Evolutionary conservation across 352 stramenopile species (phyloP), one percentile per base, ranked within the genome.

Genomic region (Elongisporangium prolatum): DNA sequence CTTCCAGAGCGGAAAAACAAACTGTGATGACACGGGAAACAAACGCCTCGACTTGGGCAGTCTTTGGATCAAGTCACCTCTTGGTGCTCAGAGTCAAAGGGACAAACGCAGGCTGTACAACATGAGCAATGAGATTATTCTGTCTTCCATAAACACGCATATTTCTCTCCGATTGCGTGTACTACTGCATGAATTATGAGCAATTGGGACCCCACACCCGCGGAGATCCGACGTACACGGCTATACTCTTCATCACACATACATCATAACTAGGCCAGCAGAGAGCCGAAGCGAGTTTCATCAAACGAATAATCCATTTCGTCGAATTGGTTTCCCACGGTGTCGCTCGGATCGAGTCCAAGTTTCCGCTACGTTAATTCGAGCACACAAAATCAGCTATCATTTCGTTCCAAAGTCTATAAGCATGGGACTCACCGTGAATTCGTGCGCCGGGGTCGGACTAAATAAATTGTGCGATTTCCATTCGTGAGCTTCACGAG

Each of bases 401-500:
- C n/a, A n/a, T n/a, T n/a, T n/a, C n/a, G n/a, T n/a, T n/a, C n/a
- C n/a, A n/a, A n/a, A n/a, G n/a, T n/a, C n/a, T n/a, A n/a, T n/a
- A n/a, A n/a, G n/a, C n/a, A n/a, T 17, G 34, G 34, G 1, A 44
- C 34, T 44, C 34, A 44, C 34, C 52, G n/a, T 25, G 20, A 47
- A 60, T 16, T 51, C 49, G 25, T 34, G 22, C 4, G 56, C 17
- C 10, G 60, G 48, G 17, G 51, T 18, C 4, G 56, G 25, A 44
- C 10, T 44, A 44, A 44, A 44, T 22, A 65, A 40, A 18, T 53
- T 64, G 5, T 52, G 17, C 2, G 49, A 13, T 60, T 77, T 79
- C 67, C 68, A 77, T 21, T 79, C 73, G 13, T 67, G 28, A 5
- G 52, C 14, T 14, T 68, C 66, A 18, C 72, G 59, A 5, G 56